Evolutionary conservation across 257 asterid genomes (phyloP).

Genomic region (Anisodus tanguticus): DNA sequence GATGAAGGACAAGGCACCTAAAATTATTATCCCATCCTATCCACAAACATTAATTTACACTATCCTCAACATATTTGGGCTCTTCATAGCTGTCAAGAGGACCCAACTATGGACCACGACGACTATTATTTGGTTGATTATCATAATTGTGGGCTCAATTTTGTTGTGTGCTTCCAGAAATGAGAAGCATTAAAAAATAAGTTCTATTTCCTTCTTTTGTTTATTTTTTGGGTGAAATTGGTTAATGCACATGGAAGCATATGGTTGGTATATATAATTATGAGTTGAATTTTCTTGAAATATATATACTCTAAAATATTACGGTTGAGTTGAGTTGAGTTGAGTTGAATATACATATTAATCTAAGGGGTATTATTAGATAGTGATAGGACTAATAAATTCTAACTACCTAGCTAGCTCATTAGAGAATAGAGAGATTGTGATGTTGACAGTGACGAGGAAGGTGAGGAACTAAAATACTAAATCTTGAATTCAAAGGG

Average conservation of each 20-base stretch:
- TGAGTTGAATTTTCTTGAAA: neutral
- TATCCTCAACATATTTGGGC: constrained; percentile 29
- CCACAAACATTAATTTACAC: constrained; percentile 28
- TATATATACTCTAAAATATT: neutral
- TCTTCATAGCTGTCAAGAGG: constrained; percentile 33
- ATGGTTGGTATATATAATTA: constrained; percentile 27
- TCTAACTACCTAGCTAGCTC: neutral
- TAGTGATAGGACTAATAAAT: neutral
- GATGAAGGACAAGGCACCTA: constrained; percentile 17
- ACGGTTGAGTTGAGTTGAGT: too few relatives aligned
- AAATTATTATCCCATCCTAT: constrained; percentile 9
- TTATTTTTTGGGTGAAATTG: neutral
- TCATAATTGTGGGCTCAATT: constrained; percentile 30
- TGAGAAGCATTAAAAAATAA: neutral
- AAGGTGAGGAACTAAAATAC: constrained; percentile 16
- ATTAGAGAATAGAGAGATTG: neutral
- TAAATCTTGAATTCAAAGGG: constrained; percentile 15
- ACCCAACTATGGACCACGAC: constrained; percentile 29
- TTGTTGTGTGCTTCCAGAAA: neutral
- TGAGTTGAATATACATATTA: neutral
- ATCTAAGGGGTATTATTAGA: neutral
- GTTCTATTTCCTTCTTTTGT: neutral
- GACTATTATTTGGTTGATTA: constrained; percentile 28
- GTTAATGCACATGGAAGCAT: constrained; percentile 36
- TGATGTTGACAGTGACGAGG: constrained; percentile 30